A percentile compares a stretch with the other conserved stretches of the same genome.
phyloP scores from a whole-genome alignment of 345 rosid species.

The Murraya koenigii region DNA sequence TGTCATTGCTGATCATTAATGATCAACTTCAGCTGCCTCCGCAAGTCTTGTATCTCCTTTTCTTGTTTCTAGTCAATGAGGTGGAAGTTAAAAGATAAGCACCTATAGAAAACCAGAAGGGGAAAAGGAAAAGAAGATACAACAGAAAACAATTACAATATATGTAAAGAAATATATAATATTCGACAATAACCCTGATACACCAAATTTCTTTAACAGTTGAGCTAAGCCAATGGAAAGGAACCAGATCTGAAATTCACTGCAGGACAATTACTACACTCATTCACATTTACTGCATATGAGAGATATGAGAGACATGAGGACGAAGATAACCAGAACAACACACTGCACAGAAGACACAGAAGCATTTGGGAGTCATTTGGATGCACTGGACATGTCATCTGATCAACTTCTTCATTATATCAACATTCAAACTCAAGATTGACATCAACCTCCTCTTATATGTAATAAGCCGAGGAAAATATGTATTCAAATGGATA shows the following conservation, averaged over 20 bases:
- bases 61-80: conserved; percentile 16
- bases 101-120: neutral
- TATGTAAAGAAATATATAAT: neutral
- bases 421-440: too few relatives aligned
- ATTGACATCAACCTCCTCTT: too few relatives aligned
- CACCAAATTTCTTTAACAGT: too few relatives aligned
- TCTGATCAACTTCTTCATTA: too few relatives aligned
- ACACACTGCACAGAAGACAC: too few relatives aligned
- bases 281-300: neutral
- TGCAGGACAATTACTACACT: neutral
- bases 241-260: neutral
- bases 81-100: neutral
- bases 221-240: neutral
- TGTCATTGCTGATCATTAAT: neutral
- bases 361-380: too few relatives aligned
- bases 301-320: neutral
- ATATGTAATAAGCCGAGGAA: neutral
- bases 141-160: neutral
- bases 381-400: neutral
- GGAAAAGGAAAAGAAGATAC: neutral
- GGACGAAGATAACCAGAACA: neutral
- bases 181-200: neutral
- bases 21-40: conserved; percentile 15
- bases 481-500: neutral
- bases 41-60: conserved; percentile 10